Percentiles rank a stretch among this genome's conserved stretches.
These are phyloP conservation scores for Phoma herbarum DNA, from an alignment of 2,329 filamentous ascomycete genomes.

Conservation along the genomic window DNA sequence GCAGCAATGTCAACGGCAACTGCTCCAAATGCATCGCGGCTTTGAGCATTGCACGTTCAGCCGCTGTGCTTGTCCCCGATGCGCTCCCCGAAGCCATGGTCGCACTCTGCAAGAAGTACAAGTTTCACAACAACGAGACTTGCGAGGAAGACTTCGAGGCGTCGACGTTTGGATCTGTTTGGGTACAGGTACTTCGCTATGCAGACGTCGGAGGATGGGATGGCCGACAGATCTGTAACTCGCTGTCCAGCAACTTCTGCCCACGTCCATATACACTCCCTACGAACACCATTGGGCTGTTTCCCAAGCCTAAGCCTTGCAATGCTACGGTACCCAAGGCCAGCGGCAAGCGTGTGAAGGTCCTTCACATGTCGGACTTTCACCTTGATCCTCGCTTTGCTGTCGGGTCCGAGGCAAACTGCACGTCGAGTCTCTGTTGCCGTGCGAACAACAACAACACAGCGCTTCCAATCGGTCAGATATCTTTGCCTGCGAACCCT, in stretches of 20 bases:
- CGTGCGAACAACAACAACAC: constrained; percentile 12
- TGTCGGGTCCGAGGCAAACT: constrained; percentile 14
- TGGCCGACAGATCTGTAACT: constrained; percentile 11
- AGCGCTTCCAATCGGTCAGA: constrained; percentile 4
- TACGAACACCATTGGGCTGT: constrained; percentile 4
- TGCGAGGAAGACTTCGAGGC: constrained; percentile 11
- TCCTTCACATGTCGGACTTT: constrained; percentile 13
- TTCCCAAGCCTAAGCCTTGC: constrained; percentile 6
- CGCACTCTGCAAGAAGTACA: constrained; percentile 8
- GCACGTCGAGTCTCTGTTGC: constrained; percentile 9
- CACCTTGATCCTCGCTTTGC: constrained; percentile 13
- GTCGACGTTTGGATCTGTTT: constrained; percentile 7
- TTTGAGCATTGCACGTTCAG: constrained; percentile 4
- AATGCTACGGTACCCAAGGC: constrained; percentile 8
- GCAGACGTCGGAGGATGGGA: constrained; percentile 13
- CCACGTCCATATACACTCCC: constrained; percentile 7
- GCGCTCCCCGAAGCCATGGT: constrained; percentile 9
- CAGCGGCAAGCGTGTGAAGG: constrained; percentile 9
- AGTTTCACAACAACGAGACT: constrained; percentile 6
- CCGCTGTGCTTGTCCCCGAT: constrained; percentile 2
- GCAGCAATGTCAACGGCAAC: constrained; percentile 8
- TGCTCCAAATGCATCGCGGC: constrained; percentile 10
- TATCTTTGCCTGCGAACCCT: not conserved
- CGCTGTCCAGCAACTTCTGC: constrained; percentile 8
- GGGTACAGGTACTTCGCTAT: constrained; percentile 12